A percentile compares a stretch with the other conserved stretches of the same genome.
Evolutionary conservation across 163 green algal species (phyloP).

Genomic region (Trebouxiophyceae sp.): DNA sequence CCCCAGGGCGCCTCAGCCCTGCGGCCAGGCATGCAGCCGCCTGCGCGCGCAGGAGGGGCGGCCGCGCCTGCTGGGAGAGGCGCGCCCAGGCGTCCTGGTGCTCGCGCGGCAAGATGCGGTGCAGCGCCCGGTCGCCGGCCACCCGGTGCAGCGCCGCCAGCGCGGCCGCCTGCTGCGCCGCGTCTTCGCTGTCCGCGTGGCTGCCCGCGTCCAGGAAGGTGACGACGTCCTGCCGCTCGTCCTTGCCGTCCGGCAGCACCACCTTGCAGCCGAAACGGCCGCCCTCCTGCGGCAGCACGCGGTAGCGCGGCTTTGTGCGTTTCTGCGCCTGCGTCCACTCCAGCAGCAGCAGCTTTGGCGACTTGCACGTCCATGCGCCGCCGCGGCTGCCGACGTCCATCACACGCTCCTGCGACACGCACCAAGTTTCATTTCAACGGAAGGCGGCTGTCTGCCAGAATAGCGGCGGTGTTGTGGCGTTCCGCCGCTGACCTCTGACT

Average conservation of each 20-base stretch:
- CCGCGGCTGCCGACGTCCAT: slow-evolving; percentile 66
- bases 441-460: too few species aligned
- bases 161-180: slow-evolving; percentile 59
- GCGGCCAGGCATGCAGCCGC: too few species aligned
- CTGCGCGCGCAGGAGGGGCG: too few species aligned
- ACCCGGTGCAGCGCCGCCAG: slow-evolving; percentile 68
- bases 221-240: slow-evolving; percentile 58
- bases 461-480: too few species aligned
- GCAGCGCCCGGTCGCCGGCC: slow-evolving; percentile 46
- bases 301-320: slow-evolving; percentile 49
- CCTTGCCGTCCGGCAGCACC: slow-evolving; percentile 70
- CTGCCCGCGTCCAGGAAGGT: slow-evolving; percentile 54
- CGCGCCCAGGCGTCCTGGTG: slow-evolving; percentile 63
- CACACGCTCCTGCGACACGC: slow-evolving; percentile 17
- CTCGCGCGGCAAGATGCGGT: slow-evolving; percentile 56
- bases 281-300: slow-evolving; percentile 3
- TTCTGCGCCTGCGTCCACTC: slow-evolving; percentile 70
- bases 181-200: slow-evolving; percentile 40
- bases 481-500: too few species aligned
- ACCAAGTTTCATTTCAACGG: neutral
- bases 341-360: slow-evolving; percentile 75
- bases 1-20: too few species aligned
- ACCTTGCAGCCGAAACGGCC: slow-evolving; percentile 15
- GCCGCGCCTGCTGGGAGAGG: too few species aligned
- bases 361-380: slow-evolving; percentile 61